phyloP scores from a whole-genome alignment of 177 flowering plant species.

The Vitis hybrid region DNA sequence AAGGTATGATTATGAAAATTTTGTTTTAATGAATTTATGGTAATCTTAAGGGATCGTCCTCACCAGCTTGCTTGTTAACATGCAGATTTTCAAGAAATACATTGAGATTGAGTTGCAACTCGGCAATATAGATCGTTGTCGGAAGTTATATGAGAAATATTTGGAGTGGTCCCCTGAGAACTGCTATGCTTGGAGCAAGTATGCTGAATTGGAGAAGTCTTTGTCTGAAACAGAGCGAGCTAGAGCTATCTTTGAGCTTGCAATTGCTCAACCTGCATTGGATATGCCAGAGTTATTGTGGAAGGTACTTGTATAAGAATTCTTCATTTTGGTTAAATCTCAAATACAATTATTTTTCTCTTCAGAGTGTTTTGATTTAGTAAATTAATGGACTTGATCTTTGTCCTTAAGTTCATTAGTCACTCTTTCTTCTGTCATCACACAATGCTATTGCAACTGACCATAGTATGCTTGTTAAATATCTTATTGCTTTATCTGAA shows the following conservation, averaged over 20 bases:
- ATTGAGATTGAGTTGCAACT: conserved; percentile 92
- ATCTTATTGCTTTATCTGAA: background rate
- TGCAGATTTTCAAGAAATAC: conserved; percentile 90
- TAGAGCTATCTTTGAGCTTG: conserved; percentile 90
- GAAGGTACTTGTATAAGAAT: conserved; percentile 58
- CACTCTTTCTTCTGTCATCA: background rate
- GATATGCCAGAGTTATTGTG: conserved; percentile 96
- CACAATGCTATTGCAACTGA: background rate
- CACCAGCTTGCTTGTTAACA: conserved; percentile 8
- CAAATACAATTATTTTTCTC: background rate
- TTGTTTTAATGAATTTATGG: background rate
- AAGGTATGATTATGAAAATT: conserved; percentile 46
- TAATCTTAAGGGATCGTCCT: background rate
- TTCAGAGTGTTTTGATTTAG: background rate
- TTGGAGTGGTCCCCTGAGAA: conserved; percentile 95
- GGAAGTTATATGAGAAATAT: conserved; percentile 87
- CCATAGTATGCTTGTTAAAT: background rate
- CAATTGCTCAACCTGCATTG: conserved; percentile 84
- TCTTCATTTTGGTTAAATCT: background rate
- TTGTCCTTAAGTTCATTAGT: background rate
- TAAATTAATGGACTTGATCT: background rate
- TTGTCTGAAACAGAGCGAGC: conserved; percentile 85
- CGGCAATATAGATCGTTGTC: conserved; percentile 83
- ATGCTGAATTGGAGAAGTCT: conserved; percentile 83
- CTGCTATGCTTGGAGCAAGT: conserved; percentile 98